Evolutionary conservation across 495 filamentous ascomycete species (phyloP), one percentile per base, ranked within the genome.

Genomic region (Pseudotulostoma volvatum): DNA sequence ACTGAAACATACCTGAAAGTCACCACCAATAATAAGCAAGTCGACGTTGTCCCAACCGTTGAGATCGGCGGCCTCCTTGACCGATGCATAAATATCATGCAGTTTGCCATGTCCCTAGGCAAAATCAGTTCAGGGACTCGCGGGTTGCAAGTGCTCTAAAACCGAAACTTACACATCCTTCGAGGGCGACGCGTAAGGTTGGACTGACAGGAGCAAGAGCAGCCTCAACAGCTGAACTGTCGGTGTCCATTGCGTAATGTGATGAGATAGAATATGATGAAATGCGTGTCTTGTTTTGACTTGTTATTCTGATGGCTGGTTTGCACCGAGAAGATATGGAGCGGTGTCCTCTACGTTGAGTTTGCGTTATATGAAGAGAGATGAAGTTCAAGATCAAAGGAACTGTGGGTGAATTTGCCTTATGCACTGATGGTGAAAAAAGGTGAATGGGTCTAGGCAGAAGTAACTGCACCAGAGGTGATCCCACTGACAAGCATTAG

Each of bases 81-180:
- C 68, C 7, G 80, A 76, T 0, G 79, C 71, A 51, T 97, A 97
- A 38, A 97, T 95, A 17, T 80, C 79, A 46, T 94, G 67, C 25
- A 97, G 71, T 7, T 78, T 81, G 23, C 90, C 90, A 58, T 97
- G 90, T 33, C 85, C 90, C 85, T 88, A 28, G n/a, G n/a, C n/a
- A n/a, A n/a, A n/a, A n/a, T n/a, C n/a, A n/a, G n/a, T n/a, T n/a
- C n/a, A n/a, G n/a, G n/a, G n/a, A n/a, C n/a, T n/a, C n/a, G n/a
- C n/a, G n/a, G n/a, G 40, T 28, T 36, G 21, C 7, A 21, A 9
- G 9, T 40, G 39, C 42, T 36, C 17, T 18, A 13, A 23, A 18
- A 7, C n/a, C 7, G 19, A 19, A 17, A 57, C 78, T 61, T 64
- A 92, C 83, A 57, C 86, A 94, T 42, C 86, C 86, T 61, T 88